Evolutionary conservation across 2,329 filamentous ascomycete genomes (phyloP).

Genomic region (Cercospora janseana): DNA sequence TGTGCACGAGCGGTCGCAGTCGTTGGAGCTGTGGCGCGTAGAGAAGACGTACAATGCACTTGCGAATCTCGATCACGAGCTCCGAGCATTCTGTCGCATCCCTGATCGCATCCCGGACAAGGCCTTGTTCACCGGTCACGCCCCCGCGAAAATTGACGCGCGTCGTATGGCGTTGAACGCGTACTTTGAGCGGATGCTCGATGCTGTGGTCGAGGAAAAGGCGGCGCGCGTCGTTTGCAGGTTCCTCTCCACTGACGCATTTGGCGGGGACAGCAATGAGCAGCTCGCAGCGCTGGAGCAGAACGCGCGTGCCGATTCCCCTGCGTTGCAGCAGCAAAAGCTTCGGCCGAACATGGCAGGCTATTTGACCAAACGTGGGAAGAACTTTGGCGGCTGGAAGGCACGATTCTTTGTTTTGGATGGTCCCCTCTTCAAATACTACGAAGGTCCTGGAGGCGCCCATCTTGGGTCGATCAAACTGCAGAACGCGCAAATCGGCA

Average conservation of each 20-base stretch:
- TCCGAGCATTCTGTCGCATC: constrained; percentile 73
- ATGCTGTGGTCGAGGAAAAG: constrained; percentile 74
- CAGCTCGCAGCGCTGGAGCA: constrained; percentile 37
- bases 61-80: constrained; percentile 73
- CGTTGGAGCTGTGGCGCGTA: constrained; percentile 82
- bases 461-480: constrained; percentile 94
- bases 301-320: constrained; percentile 39
- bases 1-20: constrained; percentile 72
- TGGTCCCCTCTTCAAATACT: constrained; percentile 77
- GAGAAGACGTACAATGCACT: constrained; percentile 88
- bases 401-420: constrained; percentile 71
- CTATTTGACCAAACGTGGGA: constrained; percentile 93
- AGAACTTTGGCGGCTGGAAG: constrained; percentile 99
- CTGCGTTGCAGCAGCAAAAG: constrained; percentile 51
- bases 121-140: constrained; percentile 84
- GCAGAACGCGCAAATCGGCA: constrained; percentile 86
- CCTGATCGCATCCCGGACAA: constrained; percentile 77
- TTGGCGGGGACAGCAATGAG: constrained; percentile 53
- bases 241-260: constrained; percentile 71
- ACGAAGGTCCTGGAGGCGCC: constrained; percentile 83
- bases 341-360: constrained; percentile 74
- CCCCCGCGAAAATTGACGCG: constrained; percentile 88
- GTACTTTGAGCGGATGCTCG: constrained; percentile 82
- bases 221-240: constrained; percentile 80
- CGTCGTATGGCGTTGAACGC: constrained; percentile 74